phyloP scores from a whole-genome alignment of 1,139 yeast species.

The Wickerhamomyces sp. region DNA sequence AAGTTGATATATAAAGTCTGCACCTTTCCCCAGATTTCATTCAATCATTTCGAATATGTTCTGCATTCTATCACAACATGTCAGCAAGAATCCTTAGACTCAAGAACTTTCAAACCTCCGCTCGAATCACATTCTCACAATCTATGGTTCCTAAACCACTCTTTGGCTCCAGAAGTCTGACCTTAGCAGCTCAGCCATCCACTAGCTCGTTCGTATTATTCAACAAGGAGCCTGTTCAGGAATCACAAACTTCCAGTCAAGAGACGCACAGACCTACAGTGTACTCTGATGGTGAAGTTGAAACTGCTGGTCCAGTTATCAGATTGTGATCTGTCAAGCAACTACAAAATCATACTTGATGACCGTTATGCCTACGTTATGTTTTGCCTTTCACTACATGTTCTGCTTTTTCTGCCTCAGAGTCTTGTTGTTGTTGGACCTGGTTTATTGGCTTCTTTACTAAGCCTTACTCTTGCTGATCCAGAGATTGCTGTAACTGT shows the following conservation, averaged over 20 bases:
- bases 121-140: constrained; percentile 17
- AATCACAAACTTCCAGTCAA: constrained; percentile 6
- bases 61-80: constrained; percentile 4
- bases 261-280: constrained; percentile 20
- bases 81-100: constrained; percentile 10
- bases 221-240: constrained; percentile 18
- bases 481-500: too few relatives aligned
- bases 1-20: too few relatives aligned
- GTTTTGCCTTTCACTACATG: too few relatives aligned
- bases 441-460: too few relatives aligned
- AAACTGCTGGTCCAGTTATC: constrained; percentile 24
- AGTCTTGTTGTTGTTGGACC: too few relatives aligned
- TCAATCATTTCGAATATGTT: neutral
- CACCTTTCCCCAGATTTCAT: constrained; percentile 1
- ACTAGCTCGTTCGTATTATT: constrained; percentile 17
- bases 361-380: too few relatives aligned
- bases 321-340: constrained; percentile 12
- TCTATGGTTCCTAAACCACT: constrained; percentile 9
- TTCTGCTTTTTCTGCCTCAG: too few relatives aligned
- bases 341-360: too few relatives aligned
- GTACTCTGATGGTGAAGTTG: constrained; percentile 25
- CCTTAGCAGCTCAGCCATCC: constrained; percentile 10
- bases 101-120: constrained; percentile 23
- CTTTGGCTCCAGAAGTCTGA: constrained; percentile 13
- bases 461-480: too few relatives aligned